Evolutionary conservation across 2,329 filamentous ascomycete species (phyloP), one percentile per base, ranked within the genome.

Genomic region (Cladosporium sp.): DNA sequence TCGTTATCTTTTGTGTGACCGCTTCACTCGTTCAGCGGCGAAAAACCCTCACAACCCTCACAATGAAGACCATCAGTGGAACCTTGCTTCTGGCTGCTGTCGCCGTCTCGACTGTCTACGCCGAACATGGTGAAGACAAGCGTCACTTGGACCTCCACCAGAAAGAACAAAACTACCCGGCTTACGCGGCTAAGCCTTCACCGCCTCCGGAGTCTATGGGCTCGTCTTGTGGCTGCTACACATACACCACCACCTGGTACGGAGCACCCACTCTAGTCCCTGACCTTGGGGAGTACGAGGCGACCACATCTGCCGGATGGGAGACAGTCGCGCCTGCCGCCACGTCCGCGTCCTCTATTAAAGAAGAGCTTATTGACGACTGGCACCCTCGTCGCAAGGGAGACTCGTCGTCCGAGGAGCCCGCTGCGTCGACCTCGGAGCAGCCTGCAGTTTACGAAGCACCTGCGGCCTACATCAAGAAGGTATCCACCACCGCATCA

Each of bases 161-260:
- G 9, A 51, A 52, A 44, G 34, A 11, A 9, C 52, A 45, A n/a
- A 35, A 52, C 34, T 19, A 38, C 5, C 54, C 54, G 16, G 51
- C 43, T 38, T 52, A 45, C 31, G 43, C 32, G 28, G 41, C 43
- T 11, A 40, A 41, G 16, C 43, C 54, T 16, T 37, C 43, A 10
- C 43, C 53, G 13, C 32, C 54, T 9, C 52, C 44, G 41, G n/a
- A 49, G 31, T 44, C 52, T 28, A 54, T 57, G 37, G 54, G 49
- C 44, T 58, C 37, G 16, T 49, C 55, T 4, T 89, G 86, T 68
- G 79, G 79, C 57, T 92, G 87, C 80, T 85, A 79, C 59, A 89
- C 87, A 68, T 82, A 86, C 75, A 86, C 83, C 72, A 80, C 80
- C 69, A 88, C 84, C 66, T 78, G 81, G 73, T 84, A 80, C 63